Percentiles rank a stretch among this genome's conserved stretches.
These are phyloP conservation scores for Hericium rajendrae DNA, from an alignment of 768 basidiomycete genomes.

Conservation along the genomic window DNA sequence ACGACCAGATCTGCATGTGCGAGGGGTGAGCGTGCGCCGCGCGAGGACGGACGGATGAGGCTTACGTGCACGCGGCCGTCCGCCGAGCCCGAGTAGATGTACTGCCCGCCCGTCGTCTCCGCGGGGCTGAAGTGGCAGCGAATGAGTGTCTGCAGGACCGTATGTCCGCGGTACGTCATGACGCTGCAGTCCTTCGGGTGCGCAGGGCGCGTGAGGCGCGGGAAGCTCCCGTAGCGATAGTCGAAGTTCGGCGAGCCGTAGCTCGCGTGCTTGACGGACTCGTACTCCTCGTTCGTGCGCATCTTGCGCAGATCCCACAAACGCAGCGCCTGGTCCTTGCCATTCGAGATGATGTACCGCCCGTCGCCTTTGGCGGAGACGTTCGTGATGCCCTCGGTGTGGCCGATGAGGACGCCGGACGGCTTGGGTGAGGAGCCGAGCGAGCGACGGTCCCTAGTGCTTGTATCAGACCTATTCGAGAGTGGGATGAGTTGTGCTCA, in stretches of 20 bases:
- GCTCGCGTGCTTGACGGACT: constrained; percentile 33
- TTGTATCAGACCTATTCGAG: too few relatives aligned
- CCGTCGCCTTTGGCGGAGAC: constrained; percentile 96
- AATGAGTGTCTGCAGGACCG: constrained; percentile 84
- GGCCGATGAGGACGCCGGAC: constrained; percentile 88
- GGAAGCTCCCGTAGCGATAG: constrained; percentile 72
- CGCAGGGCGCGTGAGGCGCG: constrained; percentile 45
- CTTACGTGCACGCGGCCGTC: constrained; percentile 80
- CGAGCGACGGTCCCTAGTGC: constrained; percentile 41
- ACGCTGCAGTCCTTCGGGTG: constrained; percentile 91
- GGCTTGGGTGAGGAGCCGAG: constrained; percentile 51
- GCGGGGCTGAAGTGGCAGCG: constrained; percentile 93
- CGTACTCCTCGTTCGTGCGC: constrained; percentile 64
- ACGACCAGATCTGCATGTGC: constrained; percentile 74
- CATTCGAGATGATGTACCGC: constrained; percentile 89
- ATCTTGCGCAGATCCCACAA: constrained; percentile 95
- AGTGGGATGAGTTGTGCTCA: constrained; percentile 23
- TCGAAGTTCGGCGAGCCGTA: constrained; percentile 64
- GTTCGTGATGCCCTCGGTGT: constrained; percentile 92
- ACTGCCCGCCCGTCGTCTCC: constrained; percentile 86
- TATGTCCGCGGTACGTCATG: constrained; percentile 92
- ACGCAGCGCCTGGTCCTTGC: constrained; percentile 88
- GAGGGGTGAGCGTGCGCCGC: neutral
- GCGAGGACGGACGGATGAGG: neutral
- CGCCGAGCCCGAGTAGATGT: constrained; percentile 88